These are phyloP conservation scores for Carex scoparia DNA, from an alignment of 176 grass and related monocot species.

Conservation along the genomic window DNA sequence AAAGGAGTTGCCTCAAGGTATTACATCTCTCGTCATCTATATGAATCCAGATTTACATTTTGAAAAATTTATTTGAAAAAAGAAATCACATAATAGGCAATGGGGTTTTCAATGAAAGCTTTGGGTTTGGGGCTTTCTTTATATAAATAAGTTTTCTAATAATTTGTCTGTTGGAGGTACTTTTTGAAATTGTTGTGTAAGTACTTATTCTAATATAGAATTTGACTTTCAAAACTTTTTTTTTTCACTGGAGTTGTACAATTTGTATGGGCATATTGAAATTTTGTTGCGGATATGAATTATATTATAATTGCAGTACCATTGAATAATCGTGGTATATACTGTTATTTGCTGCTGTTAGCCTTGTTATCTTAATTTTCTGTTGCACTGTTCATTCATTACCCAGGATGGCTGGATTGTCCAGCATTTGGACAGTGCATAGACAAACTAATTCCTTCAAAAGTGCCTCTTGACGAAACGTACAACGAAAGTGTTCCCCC, in stretches of 20 bases:
- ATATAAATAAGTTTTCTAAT: not conserved
- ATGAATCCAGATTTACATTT: not conserved
- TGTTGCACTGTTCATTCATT: not conserved
- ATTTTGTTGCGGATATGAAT: not conserved
- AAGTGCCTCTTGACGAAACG: conserved; percentile 97
- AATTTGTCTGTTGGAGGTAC: not conserved
- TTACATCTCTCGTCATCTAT: conserved; percentile 21
- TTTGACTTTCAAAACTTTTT: not conserved
- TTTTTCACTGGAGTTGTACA: not conserved
- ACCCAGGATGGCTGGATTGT: conserved; percentile 88
- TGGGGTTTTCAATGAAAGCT: not conserved
- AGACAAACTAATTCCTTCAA: conserved; percentile 92
- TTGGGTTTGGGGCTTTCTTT: not conserved
- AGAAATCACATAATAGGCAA: not conserved
- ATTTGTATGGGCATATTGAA: not conserved
- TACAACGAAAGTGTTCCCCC: conserved; percentile 76
- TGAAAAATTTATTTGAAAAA: not conserved
- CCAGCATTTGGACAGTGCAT: conserved; percentile 88
- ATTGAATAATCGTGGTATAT: not conserved
- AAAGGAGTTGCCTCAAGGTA: conserved; percentile 88
- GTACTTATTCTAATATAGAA: not conserved
- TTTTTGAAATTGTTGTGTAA: not conserved
- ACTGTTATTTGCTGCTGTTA: not conserved
- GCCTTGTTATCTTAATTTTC: not conserved
- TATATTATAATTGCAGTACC: not conserved